Conservation (phyloP, 768 basidiomycete species). For the Kwoniella mangroviensis region DNA sequence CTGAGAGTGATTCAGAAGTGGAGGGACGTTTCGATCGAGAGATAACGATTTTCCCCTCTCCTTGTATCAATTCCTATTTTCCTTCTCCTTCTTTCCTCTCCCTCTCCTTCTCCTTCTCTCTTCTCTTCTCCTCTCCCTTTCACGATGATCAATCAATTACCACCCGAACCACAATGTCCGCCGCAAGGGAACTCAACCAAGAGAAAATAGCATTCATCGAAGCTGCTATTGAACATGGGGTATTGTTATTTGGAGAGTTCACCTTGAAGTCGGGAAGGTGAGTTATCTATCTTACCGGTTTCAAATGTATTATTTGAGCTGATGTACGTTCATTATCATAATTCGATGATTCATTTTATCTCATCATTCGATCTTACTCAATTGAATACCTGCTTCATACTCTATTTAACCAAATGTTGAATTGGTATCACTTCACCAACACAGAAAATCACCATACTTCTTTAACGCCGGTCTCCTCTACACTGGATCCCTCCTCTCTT, state of each 20-base stretch:
- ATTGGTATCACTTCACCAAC: background rate
- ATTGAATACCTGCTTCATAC: background rate
- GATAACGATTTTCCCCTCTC: background rate
- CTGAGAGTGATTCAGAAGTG: background rate
- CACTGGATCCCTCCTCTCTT: conserved; percentile 76
- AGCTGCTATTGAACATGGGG: conserved; percentile 54
- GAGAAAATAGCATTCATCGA: conserved; percentile 58
- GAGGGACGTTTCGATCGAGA: background rate
- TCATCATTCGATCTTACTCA: background rate
- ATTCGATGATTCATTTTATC: background rate
- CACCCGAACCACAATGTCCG: background rate
- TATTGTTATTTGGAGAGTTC: conserved; percentile 76
- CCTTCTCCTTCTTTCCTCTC: background rate
- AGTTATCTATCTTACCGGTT: conserved; percentile 45
- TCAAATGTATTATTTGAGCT: background rate
- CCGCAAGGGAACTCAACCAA: conserved; percentile 39
- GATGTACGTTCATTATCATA: background rate
- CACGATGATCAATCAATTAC: background rate
- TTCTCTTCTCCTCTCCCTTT: conserved; percentile 1
- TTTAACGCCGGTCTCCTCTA: conserved; percentile 92
- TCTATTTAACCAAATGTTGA: background rate
- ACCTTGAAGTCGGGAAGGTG: conserved; percentile 94
- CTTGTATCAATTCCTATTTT: background rate
- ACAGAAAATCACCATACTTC: conserved; percentile 89
- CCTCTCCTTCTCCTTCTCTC: conserved; percentile 2